A percentile compares a stretch with the other conserved stretches of the same genome.
phyloP scores from a whole-genome alignment of 1,139 yeast genomes.

The Tardiomyces depauwii region DNA sequence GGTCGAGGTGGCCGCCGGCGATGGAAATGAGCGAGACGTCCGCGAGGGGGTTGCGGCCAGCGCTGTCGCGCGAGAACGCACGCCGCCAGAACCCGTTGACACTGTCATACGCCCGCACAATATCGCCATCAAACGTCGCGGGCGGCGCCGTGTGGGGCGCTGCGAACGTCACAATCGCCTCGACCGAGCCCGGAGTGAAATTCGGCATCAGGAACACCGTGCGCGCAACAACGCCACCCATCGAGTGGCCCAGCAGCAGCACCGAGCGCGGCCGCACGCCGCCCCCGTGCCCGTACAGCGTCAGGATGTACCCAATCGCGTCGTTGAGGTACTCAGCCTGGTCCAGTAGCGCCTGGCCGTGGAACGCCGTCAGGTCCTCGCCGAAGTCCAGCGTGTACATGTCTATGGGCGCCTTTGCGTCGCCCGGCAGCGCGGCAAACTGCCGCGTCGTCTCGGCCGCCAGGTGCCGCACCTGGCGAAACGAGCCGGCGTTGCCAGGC shows the following conservation, averaged over 20 bases:
- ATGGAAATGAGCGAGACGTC: conserved; percentile 43
- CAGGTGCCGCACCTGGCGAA: conserved; percentile 76
- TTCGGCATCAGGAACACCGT: conserved; percentile 70
- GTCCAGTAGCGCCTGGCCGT: conserved; percentile 84
- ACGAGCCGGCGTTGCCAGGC: conserved; percentile 97
- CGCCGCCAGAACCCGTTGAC: conserved; percentile 75
- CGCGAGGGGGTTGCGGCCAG: conserved; percentile 17
- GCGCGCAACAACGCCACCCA: conserved; percentile 90
- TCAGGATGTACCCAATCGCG: conserved; percentile 65
- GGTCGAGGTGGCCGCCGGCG: conserved; percentile 84
- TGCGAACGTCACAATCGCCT: conserved; percentile 80
- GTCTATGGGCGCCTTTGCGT: conserved; percentile 30
- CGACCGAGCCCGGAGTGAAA: conserved; percentile 58
- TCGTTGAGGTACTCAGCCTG: conserved; percentile 92
- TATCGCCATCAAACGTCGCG: conserved; percentile 87
- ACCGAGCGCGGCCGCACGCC: conserved; percentile 50
- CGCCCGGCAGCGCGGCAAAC: conserved; percentile 30
- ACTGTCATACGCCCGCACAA: conserved; percentile 59
- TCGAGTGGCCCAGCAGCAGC: conserved; percentile 80
- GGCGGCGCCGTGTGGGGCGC: conserved; percentile 95
- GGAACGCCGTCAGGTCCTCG: conserved; percentile 94
- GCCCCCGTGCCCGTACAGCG: conserved; percentile 37
- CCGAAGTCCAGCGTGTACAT: conserved; percentile 88
- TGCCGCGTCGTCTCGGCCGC: conserved; percentile 31
- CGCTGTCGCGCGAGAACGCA: conserved; percentile 30